Evolutionary conservation across 768 basidiomycete genomes (phyloP).

Genomic region (Harrya chromipes): DNA sequence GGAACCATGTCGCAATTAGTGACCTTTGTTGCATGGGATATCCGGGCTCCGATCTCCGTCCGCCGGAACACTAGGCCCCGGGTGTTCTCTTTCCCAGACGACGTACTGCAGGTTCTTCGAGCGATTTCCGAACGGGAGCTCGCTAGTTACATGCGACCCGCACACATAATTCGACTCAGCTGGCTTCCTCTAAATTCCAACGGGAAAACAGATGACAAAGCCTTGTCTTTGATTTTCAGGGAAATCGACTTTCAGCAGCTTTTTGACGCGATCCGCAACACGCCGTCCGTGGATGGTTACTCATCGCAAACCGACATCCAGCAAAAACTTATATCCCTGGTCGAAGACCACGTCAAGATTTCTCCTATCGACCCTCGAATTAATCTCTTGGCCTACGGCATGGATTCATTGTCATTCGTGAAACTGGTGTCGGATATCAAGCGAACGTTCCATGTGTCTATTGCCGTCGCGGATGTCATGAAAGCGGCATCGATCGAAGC

Average conservation of each 20-base stretch:
- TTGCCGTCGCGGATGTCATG: constrained; percentile 33
- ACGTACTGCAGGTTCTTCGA: constrained; percentile 28
- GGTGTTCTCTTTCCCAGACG: constrained; percentile 27
- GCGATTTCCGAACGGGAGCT: constrained; percentile 40
- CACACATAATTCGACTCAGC: constrained; percentile 45
- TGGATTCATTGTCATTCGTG: constrained; percentile 31
- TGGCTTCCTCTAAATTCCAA: constrained; percentile 46
- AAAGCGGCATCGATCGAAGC: constrained; percentile 19
- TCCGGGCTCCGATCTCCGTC: constrained; percentile 33
- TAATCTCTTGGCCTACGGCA: constrained; percentile 33
- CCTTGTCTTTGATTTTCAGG: constrained; percentile 25
- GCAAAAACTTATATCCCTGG: constrained; percentile 35
- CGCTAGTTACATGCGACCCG: constrained; percentile 50
- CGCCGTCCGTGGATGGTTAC: not conserved
- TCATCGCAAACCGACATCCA: constrained; percentile 25
- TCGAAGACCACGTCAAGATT: constrained; percentile 23
- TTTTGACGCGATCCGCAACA: constrained; percentile 6
- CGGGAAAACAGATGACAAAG: constrained; percentile 34
- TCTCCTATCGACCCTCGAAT: constrained; percentile 18
- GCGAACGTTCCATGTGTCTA: constrained; percentile 11
- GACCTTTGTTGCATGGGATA: constrained; percentile 44
- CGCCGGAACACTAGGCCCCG: constrained; percentile 34
- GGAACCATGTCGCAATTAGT: constrained; percentile 39
- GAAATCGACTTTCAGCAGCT: constrained; percentile 21
- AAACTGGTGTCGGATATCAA: constrained; percentile 23